Evolutionary conservation across 495 filamentous ascomycete genomes (phyloP), one percentile per base, ranked within the genome.

Genomic region (Trichoderma asperelloides): DNA sequence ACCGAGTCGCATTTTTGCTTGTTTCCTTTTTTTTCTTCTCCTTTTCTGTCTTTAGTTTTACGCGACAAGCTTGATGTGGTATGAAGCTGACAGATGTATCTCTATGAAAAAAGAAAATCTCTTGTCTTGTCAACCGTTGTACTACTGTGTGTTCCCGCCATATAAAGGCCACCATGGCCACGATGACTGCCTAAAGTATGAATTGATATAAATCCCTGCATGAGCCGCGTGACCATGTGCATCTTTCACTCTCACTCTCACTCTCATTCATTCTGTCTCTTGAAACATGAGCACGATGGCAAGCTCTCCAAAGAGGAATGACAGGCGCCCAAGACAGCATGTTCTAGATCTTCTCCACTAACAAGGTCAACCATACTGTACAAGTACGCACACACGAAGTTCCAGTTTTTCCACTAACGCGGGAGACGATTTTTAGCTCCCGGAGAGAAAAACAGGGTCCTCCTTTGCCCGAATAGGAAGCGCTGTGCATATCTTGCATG

Each of bases 381-480:
- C n/a, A n/a, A n/a, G n/a, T n/a, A 3, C 15, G 16, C 43, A 16
- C n/a, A n/a, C 13, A n/a, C 11, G 15, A 47, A 18, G 43, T 37
- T 37, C 33, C 33, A 37, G 33, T 37, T 37, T 37, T 37, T 4
- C 21, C 21, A n/a, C 49, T n/a, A 55, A 55, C 49, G 49, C 49
- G 49, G 49, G 49, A 55, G 21, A 6, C 16, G 33, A 37, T 0
- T n/a, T 23, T 55, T 55, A 55, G 49, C 9, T 55, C 49, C 49
- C 49, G 49, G 49, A 25, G n/a, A 47, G 11, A 25, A n/a, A 11
- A 25, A 23, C 8, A 21, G 49, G 21, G n/a, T 55, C 49, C 25
- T 60, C 5, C 33, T 37, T 37, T 60, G 55, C 55, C 55, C n/a
- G 55, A 60, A 60, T 60, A 60, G 55, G 55, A 27, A 60, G 55